Percentiles rank a stretch among this genome's conserved stretches.
Evolutionary conservation across 108 stramenopile genomes (phyloP).

Genomic region (Nannochloropsis salina): DNA sequence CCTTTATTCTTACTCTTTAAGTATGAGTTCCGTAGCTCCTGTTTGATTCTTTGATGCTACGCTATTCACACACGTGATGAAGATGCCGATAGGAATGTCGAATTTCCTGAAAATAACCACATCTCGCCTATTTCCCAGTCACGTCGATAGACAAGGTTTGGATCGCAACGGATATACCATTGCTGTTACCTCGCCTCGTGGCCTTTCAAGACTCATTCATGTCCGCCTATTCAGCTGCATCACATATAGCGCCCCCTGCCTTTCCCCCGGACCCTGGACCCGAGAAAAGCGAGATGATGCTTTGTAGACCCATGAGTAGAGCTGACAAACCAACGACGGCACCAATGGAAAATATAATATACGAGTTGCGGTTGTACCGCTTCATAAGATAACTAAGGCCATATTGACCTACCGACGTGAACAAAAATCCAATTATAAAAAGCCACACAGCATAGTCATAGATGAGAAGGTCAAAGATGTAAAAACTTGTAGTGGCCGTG

Average conservation of each 20-base stretch:
- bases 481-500: conserved; percentile 76
- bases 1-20: too few species aligned
- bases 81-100: too few species aligned
- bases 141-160: too few species aligned
- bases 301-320: conserved; percentile 53
- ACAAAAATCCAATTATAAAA: conserved; percentile 70
- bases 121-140: too few species aligned
- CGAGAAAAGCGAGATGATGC: conserved; percentile 39
- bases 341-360: conserved; percentile 84
- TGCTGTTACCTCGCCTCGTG: too few species aligned
- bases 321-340: conserved; percentile 75
- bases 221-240: neutral
- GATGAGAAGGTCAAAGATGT: conserved; percentile 83
- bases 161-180: too few species aligned
- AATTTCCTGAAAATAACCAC: too few species aligned
- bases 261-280: conserved; percentile 25
- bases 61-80: too few species aligned
- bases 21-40: too few species aligned
- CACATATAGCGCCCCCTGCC: conserved; percentile 24
- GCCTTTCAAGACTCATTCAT: too few species aligned
- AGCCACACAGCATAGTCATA: conserved; percentile 71
- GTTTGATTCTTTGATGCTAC: too few species aligned
- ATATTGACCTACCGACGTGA: conserved; percentile 72
- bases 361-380: conserved; percentile 69
- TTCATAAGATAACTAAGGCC: conserved; percentile 66